Evolutionary conservation across 2,329 filamentous ascomycete species (phyloP), one percentile per base, ranked within the genome.

Genomic region (Bipolaris cookei): DNA sequence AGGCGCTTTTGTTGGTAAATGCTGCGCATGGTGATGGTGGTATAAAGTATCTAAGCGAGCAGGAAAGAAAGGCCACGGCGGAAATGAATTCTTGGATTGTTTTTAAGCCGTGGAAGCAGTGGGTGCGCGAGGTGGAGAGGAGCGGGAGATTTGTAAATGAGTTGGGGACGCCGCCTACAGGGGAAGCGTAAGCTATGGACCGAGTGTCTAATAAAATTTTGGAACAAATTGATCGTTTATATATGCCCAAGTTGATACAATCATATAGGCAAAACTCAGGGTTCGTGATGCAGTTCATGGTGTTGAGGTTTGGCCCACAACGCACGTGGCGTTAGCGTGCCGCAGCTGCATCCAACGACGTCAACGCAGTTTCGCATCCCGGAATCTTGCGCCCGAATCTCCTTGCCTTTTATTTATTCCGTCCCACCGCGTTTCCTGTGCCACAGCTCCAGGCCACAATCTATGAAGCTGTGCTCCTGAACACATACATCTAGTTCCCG

Each of bases 41-140:
- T 51, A 65, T 51, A 58, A 67, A 28, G 62, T 72, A 52, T 73
- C 62, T 63, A 66, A 73, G 56, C 50, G 65, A 65, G 3, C 60
- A 70, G 34, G 77, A 80, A 61, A 56, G 58, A 13, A 70, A 62
- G 41, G 77, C 76, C 62, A 64, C 71, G 6, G 71, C 65, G 69
- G 67, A 73, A 20, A 70, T 70, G 59, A 74, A 71, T 38, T 43
- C 62, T 34, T 69, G 68, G 51, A 67, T 67, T 45, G 63, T 67
- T 35, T 71, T 66, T 23, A 71, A 77, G 65, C 70, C 77, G 25
- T 80, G 78, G 77, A 56, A 59, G 41, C 58, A 77, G 51, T 79
- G 77, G 77, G 70, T 72, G 23, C 65, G 60, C 23, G 77, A 80
- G 62, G 74, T 77, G 16, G 65, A 71, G 49, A 49, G 64, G 21